These are phyloP conservation scores for Claviceps capensis DNA, from an alignment of 2,329 filamentous ascomycete species.

Conservation along the genomic window DNA sequence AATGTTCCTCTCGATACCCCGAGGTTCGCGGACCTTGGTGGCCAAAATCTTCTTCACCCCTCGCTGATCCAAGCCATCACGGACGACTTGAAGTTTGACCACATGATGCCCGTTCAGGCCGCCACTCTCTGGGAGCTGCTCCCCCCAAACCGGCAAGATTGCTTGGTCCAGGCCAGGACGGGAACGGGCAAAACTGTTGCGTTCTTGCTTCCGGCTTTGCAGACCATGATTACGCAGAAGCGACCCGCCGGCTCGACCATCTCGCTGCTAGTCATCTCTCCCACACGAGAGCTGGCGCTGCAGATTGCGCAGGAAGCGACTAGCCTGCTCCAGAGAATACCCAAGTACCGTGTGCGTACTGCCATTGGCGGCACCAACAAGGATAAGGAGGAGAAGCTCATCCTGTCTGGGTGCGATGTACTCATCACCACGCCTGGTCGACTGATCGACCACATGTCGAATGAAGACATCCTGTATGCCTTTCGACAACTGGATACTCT, in stretches of 20 bases:
- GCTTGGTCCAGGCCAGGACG: constrained; percentile 72
- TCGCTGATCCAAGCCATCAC: constrained; percentile 33
- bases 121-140: constrained; percentile 35
- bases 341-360: constrained; percentile 61
- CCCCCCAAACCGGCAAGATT: constrained; percentile 30
- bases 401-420: constrained; percentile 61
- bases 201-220: constrained; percentile 71
- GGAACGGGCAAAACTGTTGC: constrained; percentile 79
- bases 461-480: constrained; percentile 53
- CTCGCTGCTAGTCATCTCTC: constrained; percentile 52
- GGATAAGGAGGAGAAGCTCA: constrained; percentile 54
- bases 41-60: constrained; percentile 27
- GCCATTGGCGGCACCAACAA: constrained; percentile 73
- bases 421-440: constrained; percentile 72
- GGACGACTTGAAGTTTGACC: constrained; percentile 33
- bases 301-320: constrained; percentile 60
- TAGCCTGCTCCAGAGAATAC: constrained; percentile 56
- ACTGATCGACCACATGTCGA: constrained; percentile 64
- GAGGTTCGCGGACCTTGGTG: constrained; percentile 30
- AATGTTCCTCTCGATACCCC: constrained; percentile 29
- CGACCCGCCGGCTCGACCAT: constrained; percentile 25
- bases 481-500: constrained; percentile 60
- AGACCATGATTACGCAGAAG: constrained; percentile 49
- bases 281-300: constrained; percentile 56
- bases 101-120: constrained; percentile 43